Percentiles rank a stretch among this genome's conserved stretches.
phyloP scores from a whole-genome alignment of 257 asterid genomes.

The Nicotiana obtusifolia region DNA sequence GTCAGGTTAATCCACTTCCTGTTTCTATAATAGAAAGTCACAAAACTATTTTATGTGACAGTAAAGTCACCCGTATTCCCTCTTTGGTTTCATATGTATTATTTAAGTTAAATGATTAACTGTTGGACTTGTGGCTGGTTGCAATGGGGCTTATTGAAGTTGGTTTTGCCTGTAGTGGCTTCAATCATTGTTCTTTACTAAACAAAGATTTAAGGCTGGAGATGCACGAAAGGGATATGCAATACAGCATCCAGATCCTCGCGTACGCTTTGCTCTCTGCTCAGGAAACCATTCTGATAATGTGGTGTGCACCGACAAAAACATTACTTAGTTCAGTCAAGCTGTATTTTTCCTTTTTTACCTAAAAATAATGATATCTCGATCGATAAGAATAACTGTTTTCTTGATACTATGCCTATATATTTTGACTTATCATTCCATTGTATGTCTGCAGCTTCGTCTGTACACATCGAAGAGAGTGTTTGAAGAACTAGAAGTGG shows the following conservation, averaged over 20 bases:
- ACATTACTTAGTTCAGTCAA: not conserved
- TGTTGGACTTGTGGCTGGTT: not conserved
- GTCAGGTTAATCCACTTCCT: constrained; percentile 39
- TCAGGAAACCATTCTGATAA: constrained; percentile 85
- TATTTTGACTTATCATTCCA: not conserved
- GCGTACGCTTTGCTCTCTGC: constrained; percentile 70
- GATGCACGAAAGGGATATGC: constrained; percentile 44
- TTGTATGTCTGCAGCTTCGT: constrained; percentile 49
- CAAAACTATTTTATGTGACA: not conserved
- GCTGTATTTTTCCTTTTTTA: too few relatives aligned
- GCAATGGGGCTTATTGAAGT: constrained; percentile 4
- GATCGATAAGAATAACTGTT: not conserved
- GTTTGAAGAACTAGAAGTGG: constrained; percentile 76
- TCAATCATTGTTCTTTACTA: constrained; percentile 59
- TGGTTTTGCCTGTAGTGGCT: constrained; percentile 54
- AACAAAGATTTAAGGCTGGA: constrained; percentile 50
- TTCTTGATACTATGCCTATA: not conserved
- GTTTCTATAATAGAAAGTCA: not conserved
- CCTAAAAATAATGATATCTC: not conserved
- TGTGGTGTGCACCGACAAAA: constrained; percentile 31
- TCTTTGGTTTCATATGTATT: not conserved
- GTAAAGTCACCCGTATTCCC: not conserved
- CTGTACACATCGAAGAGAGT: constrained; percentile 61
- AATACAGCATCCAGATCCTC: constrained; percentile 57
- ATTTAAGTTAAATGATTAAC: not conserved